phyloP scores from a whole-genome alignment of 2,329 filamentous ascomycete species.

The Calonectria pseudoturangicola region DNA sequence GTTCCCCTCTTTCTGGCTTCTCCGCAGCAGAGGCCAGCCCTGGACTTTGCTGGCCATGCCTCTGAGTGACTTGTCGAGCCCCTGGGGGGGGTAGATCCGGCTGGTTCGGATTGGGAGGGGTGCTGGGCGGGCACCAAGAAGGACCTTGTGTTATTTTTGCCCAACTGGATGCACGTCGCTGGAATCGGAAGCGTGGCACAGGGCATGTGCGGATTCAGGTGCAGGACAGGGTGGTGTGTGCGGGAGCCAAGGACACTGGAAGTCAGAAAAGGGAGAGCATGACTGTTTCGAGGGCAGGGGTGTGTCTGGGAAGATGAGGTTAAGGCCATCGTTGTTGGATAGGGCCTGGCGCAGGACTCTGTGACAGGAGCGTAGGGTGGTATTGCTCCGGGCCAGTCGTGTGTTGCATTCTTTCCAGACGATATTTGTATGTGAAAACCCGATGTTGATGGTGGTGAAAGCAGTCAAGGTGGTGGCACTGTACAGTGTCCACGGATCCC shows the following conservation, averaged over 20 bases:
- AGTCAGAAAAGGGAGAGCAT: constrained; percentile 28
- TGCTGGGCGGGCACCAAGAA: constrained; percentile 29
- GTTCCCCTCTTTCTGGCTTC: background rate
- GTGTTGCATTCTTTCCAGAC: background rate
- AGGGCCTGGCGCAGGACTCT: constrained; percentile 21
- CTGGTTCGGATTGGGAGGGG: constrained; percentile 32
- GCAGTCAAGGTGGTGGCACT: background rate
- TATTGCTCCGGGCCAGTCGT: background rate
- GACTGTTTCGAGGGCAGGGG: constrained; percentile 31
- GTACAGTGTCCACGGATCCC: constrained; percentile 4
- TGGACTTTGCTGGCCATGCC: constrained; percentile 1
- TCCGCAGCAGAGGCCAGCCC: background rate
- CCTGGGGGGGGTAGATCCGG: constrained; percentile 21
- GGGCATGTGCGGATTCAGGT: constrained; percentile 47
- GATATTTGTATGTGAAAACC: background rate
- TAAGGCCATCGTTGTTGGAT: constrained; percentile 14
- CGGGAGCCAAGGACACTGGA: constrained; percentile 37
- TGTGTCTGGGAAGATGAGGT: constrained; percentile 3
- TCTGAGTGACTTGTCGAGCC: constrained; percentile 1
- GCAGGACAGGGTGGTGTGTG: constrained; percentile 40
- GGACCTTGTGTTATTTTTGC: constrained; percentile 35
- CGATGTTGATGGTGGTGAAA: background rate
- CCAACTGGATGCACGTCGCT: constrained; percentile 54
- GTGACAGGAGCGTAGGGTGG: constrained; percentile 16
- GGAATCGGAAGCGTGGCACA: constrained; percentile 51